A percentile compares a stretch with the other conserved stretches of the same genome.
phyloP scores from a whole-genome alignment of 352 stramenopile genomes.

The Pythium sukuiense region DNA sequence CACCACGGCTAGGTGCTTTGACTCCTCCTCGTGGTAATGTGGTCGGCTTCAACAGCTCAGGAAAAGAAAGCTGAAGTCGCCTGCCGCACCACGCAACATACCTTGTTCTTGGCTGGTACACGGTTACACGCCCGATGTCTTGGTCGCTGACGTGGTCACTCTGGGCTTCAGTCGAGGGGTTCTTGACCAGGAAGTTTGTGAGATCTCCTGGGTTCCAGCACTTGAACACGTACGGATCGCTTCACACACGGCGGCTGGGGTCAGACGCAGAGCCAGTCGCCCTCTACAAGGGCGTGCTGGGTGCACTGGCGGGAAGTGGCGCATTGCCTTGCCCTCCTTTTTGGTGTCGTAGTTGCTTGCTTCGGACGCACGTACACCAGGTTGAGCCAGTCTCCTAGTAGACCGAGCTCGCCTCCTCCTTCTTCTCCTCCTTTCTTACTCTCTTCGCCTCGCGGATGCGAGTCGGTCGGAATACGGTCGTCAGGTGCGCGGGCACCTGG shows the following conservation, averaged over 20 bases:
- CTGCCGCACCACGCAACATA: background rate
- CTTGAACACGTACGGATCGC: too few relatives aligned
- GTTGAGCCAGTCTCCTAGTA: background rate
- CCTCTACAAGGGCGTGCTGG: too few relatives aligned
- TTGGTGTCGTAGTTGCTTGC: background rate
- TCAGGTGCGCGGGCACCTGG: background rate
- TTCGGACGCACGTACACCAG: background rate
- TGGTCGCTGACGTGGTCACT: background rate
- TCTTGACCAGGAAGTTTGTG: too few relatives aligned
- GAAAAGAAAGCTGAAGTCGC: background rate
- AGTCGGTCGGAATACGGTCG: background rate
- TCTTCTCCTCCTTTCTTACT: slow-evolving; percentile 1
- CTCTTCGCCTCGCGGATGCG: background rate
- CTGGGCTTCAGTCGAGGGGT: too few relatives aligned
- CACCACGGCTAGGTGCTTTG: too few relatives aligned
- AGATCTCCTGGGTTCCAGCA: too few relatives aligned
- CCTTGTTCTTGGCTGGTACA: background rate
- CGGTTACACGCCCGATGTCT: background rate
- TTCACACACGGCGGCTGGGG: too few relatives aligned
- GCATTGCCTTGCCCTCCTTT: background rate
- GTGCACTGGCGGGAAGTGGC: background rate
- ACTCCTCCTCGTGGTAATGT: too few relatives aligned
- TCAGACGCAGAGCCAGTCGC: too few relatives aligned
- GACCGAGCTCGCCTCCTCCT: slow-evolving; percentile 2
- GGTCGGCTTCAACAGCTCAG: too few relatives aligned